Evolutionary conservation across 352 stramenopile genomes (phyloP), one percentile per base, ranked within the genome.

Genomic region (Peronosclerospora sorghi): DNA sequence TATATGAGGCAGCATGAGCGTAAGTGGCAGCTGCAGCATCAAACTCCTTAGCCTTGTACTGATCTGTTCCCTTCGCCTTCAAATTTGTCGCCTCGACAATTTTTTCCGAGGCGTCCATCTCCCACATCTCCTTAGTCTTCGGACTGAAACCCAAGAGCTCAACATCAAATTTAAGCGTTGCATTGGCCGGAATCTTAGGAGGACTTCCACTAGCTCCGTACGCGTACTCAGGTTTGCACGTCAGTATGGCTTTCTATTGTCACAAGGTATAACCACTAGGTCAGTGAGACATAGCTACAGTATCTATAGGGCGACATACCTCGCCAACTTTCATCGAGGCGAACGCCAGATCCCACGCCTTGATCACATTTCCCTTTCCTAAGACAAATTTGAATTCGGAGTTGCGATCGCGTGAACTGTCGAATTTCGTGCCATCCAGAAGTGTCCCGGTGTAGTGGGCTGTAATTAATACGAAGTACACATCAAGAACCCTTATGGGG

Each of bases 361-460:
- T 91, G 59, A 94, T 94, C 38, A 94, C 82, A 47, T 94, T 89
- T 54, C 79, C 82, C 41, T 87, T 86, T 48, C 80, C 80, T 28
- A 94, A 54, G 42, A 88, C 75, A 41, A 94, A 94, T 70, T 88
- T 91, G 48, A 91, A 91, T 55, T 86, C 74, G 29, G 73, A 64
- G 48, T 87, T 53, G 59, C 82, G 82, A 54, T 97, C 87, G 46
- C 84, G 73, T 39, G 86, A 96, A 54, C 73, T 93, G 66, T 98
- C 94, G 56, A 98, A 98, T 66, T 96, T 96, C 8, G 73, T 77
- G 35, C 94, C 94, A 55, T 97, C 87, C 42, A 96, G 68, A 35
- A 98, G 56, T 44, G 89, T 97, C 14, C 93, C 94, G 21, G 91
- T 97, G 79, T 98, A 98, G 60, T 98, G 93, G 17, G 89, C 88